Conservation (phyloP, 495 filamentous ascomycete species). For the Penicillium bialowiezense region DNA sequence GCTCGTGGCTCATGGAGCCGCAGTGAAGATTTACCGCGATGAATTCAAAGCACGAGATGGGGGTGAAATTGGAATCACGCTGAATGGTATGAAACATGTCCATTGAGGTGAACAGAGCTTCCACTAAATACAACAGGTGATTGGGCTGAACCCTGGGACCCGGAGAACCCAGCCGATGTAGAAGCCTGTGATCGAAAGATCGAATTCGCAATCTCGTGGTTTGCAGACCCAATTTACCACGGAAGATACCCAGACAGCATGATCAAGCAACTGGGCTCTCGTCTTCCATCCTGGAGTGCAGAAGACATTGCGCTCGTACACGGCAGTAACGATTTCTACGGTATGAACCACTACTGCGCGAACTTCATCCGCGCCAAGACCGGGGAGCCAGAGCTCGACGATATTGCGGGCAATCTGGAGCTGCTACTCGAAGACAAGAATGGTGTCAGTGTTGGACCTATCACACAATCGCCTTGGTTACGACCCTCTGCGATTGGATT, state of each 20-base stretch:
- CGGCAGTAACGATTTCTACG: constrained; percentile 79
- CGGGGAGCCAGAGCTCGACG: constrained; percentile 53
- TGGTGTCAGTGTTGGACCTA: constrained; percentile 66
- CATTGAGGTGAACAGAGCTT: background rate
- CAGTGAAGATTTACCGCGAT: constrained; percentile 50
- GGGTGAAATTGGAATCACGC: constrained; percentile 53
- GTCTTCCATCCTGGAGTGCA: constrained; percentile 61
- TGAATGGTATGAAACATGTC: constrained; percentile 40
- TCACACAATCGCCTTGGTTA: constrained; percentile 75
- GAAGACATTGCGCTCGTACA: constrained; percentile 67
- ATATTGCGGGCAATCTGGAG: constrained; percentile 70
- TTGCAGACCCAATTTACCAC: constrained; percentile 71
- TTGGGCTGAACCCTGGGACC: constrained; percentile 55
- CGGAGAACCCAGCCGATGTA: constrained; percentile 45
- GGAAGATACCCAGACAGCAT: constrained; percentile 76
- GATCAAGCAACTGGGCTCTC: constrained; percentile 67
- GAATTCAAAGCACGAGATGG: constrained; percentile 48
- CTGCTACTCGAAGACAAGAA: constrained; percentile 64
- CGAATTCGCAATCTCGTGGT: constrained; percentile 57
- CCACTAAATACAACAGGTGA: constrained; percentile 48
- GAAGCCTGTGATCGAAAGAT: constrained; percentile 52
- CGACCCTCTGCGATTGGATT: constrained; percentile 69
- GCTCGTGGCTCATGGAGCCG: constrained; percentile 48
- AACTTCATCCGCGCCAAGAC: constrained; percentile 75
- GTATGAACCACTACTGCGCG: constrained; percentile 83